Conservation (phyloP, 1,284 basidiomycete species). For the Cryptococcus sp. region DNA sequence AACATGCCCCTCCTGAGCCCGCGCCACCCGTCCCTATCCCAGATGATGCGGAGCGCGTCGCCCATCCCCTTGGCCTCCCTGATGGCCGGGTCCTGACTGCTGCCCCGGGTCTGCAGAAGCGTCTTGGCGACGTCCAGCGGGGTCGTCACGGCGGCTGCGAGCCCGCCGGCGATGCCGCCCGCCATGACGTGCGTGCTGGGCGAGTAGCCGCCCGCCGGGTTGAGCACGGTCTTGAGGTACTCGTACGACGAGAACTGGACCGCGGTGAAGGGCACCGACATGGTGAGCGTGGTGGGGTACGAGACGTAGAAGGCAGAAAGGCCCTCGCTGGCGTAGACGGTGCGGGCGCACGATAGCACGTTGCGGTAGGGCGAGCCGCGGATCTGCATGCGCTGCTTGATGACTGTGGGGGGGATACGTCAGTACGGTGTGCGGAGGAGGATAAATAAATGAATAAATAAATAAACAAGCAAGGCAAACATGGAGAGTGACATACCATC, state of each 20-base stretch:
- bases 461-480: background rate
- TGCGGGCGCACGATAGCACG: slow-evolving; percentile 71
- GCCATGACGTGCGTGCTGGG: slow-evolving; percentile 86
- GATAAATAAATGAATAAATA: background rate
- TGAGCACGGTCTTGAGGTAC: slow-evolving; percentile 81
- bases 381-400: slow-evolving; percentile 99
- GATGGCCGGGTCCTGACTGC: slow-evolving; percentile 75
- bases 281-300: slow-evolving; percentile 95
- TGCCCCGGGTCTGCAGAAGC: slow-evolving; percentile 83
- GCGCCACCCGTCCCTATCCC: slow-evolving; percentile 73
- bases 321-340: slow-evolving; percentile 83
- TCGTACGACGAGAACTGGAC: slow-evolving; percentile 98
- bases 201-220: slow-evolving; percentile 82
- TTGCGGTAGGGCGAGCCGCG: slow-evolving; percentile 86
- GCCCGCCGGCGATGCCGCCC: slow-evolving; percentile 86
- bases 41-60: slow-evolving; percentile 87
- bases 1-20: slow-evolving; percentile 86
- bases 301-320: slow-evolving; percentile 93
- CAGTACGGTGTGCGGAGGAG: background rate
- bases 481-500: slow-evolving; percentile 66
- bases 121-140: slow-evolving; percentile 96
- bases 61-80: slow-evolving; percentile 77
- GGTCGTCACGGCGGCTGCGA: slow-evolving; percentile 93
- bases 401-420: slow-evolving; percentile 59
- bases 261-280: slow-evolving; percentile 97